These are phyloP conservation scores for Phytophthora macrochlamydospora DNA, from an alignment of 352 stramenopile species.

Conservation along the genomic window DNA sequence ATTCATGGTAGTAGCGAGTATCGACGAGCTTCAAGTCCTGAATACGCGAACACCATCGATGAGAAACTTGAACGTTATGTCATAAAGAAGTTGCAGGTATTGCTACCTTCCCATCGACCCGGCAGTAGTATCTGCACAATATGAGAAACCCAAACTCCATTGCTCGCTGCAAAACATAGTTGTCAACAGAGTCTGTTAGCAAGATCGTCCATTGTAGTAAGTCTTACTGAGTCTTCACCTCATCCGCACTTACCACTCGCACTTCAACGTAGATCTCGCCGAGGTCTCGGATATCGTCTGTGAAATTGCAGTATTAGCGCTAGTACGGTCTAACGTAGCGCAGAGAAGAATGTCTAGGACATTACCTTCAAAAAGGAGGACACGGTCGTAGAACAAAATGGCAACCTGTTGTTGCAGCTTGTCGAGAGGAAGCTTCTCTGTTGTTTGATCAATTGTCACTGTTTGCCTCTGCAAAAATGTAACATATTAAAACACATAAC, in stretches of 20 bases:
- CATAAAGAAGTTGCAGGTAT: neutral
- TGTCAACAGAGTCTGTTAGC: neutral
- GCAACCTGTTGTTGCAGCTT: conserved; percentile 56
- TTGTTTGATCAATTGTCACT: conserved; percentile 14
- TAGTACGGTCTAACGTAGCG: neutral
- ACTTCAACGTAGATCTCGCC: conserved; percentile 69
- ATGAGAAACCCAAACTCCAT: conserved; percentile 75
- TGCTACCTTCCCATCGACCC: conserved; percentile 61
- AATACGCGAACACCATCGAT: neutral
- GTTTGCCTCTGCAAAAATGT: conserved; percentile 8
- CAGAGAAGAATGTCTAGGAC: neutral
- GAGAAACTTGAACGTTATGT: neutral
- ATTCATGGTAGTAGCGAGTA: conserved; percentile 73
- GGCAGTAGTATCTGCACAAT: conserved; percentile 67
- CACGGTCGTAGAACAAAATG: conserved; percentile 65
- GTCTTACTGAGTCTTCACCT: neutral
- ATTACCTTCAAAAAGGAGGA: conserved; percentile 68
- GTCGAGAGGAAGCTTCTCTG: conserved; percentile 50
- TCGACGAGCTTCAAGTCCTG: conserved; percentile 57
- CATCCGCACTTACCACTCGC: conserved; percentile 43
- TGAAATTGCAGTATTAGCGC: conserved; percentile 1
- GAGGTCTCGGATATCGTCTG: conserved; percentile 69
- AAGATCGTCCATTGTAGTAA: no score
- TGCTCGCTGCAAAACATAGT: conserved; percentile 37
- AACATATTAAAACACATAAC: neutral